Base-by-base conservation (phyloP, 495 filamentous ascomycete species). In the Tuber magnatum region DNA sequence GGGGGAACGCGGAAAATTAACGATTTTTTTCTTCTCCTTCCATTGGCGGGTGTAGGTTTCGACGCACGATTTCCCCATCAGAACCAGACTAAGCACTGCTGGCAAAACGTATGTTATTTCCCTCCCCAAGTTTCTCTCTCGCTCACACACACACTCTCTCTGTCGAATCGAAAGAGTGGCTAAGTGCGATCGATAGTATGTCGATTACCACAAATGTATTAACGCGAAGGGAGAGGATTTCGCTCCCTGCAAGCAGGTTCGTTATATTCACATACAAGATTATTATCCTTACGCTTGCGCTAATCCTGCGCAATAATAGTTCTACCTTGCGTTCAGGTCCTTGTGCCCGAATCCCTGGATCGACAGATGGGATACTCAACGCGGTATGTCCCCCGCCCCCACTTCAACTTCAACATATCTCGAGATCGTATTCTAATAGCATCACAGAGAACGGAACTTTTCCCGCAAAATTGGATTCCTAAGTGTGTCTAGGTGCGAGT, bases 191-290 rank as follows among this genome's bases (percentile, higher is more conserved):
- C 16, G n/a, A 16, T 95, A 99, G 88, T 99, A 99, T 86, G 96
- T 99, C 88, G 96, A 99, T 86, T 98, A 99, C 89, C 91, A 99
- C 90, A 99, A 98, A 89, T 99, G 96, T 87, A 91, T 97, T 85
- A 86, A 92, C 84, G 94, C 94, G 85, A 98, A 98, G 89, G 96
- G 96, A 85, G 96, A 99, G 87, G 96, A 98, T 84, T 99, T 98
- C 85, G 89, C 92, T 77, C 96, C 96, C 71, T 99, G 96, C 91
- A 91, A 90, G 83, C 96, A 99, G 89, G 94, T 97, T 90, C 71
- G 81, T 69, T 42, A 41, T 76, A 70, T 61, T 28, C 12, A 68
- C 42, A 46, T 16, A 28, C 43, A 9, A 65, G 2, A 46, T 40
- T 35, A 24, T 65, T 22, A 38, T 38, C 65, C 76, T 71, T 71